Conservation (phyloP, 2,329 filamentous ascomycete genomes). For the Phialemonium atrogriseum region DNA sequence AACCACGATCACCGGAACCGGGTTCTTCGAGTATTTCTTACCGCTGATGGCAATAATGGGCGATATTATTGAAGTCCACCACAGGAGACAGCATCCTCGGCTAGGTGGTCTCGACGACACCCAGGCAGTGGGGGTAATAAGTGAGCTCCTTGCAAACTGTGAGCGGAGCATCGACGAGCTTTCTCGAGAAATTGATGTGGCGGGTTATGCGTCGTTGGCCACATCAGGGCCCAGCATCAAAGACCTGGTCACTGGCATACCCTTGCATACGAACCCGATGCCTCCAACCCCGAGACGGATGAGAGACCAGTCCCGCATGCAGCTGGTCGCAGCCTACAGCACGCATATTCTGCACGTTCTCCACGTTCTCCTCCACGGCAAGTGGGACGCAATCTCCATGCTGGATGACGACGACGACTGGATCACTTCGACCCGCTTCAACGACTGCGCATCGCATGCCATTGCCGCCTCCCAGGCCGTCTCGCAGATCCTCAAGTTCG, state of each 20-base stretch:
- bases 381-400: conserved; percentile 41
- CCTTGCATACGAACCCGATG: neutral
- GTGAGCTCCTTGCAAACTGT: conserved; percentile 27
- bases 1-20: conserved; percentile 28
- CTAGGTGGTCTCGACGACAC: conserved; percentile 27
- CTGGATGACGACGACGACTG: conserved; percentile 39
- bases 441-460: conserved; percentile 36
- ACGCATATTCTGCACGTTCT: conserved; percentile 39
- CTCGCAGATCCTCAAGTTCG: conserved; percentile 34
- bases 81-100: conserved; percentile 31
- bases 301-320: conserved; percentile 21
- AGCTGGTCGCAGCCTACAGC: conserved; percentile 36
- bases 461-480: conserved; percentile 37
- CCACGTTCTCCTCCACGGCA: conserved; percentile 37
- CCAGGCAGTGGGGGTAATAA: conserved; percentile 24
- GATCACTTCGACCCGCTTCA: conserved; percentile 36
- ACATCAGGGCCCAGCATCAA: conserved; percentile 12
- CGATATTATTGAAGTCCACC: conserved; percentile 39
- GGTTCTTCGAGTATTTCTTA: conserved; percentile 41
- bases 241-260: conserved; percentile 12
- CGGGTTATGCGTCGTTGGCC: conserved; percentile 3
- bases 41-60: conserved; percentile 40
- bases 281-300: conserved; percentile 2
- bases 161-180: conserved; percentile 26
- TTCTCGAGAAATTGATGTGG: neutral